These are phyloP conservation scores for Penicillium robsamsonii DNA, from an alignment of 495 filamentous ascomycete genomes.

Conservation along the genomic window DNA sequence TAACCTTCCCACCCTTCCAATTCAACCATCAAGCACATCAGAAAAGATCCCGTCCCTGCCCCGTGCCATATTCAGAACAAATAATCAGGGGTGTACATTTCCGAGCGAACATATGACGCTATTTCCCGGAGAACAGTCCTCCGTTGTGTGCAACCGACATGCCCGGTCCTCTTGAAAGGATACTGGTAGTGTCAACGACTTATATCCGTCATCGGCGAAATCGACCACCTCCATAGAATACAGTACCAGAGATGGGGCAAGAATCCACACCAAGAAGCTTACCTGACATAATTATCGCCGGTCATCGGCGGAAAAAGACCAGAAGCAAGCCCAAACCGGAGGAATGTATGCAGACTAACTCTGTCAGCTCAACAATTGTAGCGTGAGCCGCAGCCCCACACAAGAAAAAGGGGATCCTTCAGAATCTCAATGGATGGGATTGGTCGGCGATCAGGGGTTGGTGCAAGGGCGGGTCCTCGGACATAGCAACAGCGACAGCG, in stretches of 20 bases:
- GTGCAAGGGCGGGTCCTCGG: background rate
- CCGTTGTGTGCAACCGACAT: background rate
- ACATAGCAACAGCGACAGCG: constrained; percentile 2
- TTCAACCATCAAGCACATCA: background rate
- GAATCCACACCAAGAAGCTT: background rate
- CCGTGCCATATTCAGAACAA: constrained; percentile 1
- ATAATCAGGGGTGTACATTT: background rate
- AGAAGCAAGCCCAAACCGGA: constrained; percentile 11
- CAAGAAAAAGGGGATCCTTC: background rate
- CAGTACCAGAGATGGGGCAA: background rate
- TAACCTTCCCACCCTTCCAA: background rate
- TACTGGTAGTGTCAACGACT: background rate
- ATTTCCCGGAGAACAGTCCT: constrained; percentile 8
- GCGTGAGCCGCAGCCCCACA: constrained; percentile 4
- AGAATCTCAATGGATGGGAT: background rate
- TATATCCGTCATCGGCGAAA: constrained; percentile 10
- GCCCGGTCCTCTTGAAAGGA: background rate
- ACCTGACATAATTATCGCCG: constrained; percentile 12
- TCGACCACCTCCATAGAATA: background rate
- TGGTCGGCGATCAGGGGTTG: background rate
- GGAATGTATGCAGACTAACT: constrained; percentile 4
- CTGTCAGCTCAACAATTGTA: constrained; percentile 13
- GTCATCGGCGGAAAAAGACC: constrained; percentile 18
- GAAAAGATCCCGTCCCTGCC: background rate
- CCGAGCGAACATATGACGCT: background rate